Conservation (phyloP, 2,329 filamentous ascomycete species). For the Nothophaeocryptopus gaeumannii region DNA sequence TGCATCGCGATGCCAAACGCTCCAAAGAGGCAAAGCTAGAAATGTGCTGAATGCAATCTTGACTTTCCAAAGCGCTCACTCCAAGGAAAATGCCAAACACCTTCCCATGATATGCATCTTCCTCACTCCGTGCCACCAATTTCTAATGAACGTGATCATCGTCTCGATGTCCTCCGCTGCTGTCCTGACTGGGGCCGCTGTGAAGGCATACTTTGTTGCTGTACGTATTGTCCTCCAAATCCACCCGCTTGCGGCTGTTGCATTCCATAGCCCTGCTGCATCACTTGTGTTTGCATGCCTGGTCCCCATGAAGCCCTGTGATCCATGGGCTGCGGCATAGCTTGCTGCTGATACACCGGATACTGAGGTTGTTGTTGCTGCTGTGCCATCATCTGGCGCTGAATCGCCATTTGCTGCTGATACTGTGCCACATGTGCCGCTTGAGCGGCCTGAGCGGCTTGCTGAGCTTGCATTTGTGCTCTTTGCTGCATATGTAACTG, state of each 20-base stretch:
- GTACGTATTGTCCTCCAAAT: constrained; percentile 20
- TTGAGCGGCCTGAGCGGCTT: constrained; percentile 30
- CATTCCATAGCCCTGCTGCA: constrained; percentile 3
- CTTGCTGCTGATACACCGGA: constrained; percentile 4
- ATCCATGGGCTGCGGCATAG: neutral
- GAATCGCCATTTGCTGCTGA: constrained; percentile 26
- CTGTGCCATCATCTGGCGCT: constrained; percentile 10
- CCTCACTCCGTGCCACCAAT: too few relatives aligned
- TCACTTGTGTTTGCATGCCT: constrained; percentile 12
- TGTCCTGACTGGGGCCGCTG: constrained; percentile 8
- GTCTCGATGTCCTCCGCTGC: neutral
- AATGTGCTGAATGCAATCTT: too few relatives aligned
- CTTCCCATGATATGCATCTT: too few relatives aligned
- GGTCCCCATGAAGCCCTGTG: constrained; percentile 12
- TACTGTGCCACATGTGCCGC: constrained; percentile 27
- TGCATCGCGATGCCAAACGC: too few relatives aligned
- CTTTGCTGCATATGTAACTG: constrained; percentile 40
- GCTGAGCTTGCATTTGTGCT: constrained; percentile 22
- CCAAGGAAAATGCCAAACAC: too few relatives aligned
- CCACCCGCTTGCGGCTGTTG: constrained; percentile 13
- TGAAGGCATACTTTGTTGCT: constrained; percentile 11
- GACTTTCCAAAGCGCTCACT: too few relatives aligned
- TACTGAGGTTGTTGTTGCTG: constrained; percentile 5
- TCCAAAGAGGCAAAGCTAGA: too few relatives aligned
- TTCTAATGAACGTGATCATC: too few relatives aligned